Evolutionary conservation across 805 yeast genomes (phyloP).

Genomic region (Starmera dryadoides): DNA sequence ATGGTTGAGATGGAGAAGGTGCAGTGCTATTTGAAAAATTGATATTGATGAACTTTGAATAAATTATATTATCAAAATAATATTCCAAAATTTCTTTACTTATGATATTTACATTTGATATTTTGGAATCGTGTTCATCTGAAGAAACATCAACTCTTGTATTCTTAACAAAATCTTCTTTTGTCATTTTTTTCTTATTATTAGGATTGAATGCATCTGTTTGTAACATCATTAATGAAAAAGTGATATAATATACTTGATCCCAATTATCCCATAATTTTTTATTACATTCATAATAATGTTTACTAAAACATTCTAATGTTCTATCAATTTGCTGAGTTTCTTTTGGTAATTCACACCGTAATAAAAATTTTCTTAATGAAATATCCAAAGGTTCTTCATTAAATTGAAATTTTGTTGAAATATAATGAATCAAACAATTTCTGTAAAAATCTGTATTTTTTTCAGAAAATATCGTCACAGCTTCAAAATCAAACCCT

Average conservation of each 20-base stretch:
- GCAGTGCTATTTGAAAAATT: constrained; percentile 22
- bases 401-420: constrained; percentile 36
- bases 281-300: constrained; percentile 30
- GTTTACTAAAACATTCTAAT: constrained; percentile 46
- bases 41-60: constrained; percentile 44
- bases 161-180: constrained; percentile 50
- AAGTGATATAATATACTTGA: constrained; percentile 54
- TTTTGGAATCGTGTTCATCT: constrained; percentile 5
- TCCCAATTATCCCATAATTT: constrained; percentile 31
- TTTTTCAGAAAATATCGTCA: constrained; percentile 22
- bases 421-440: constrained; percentile 22
- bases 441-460: constrained; percentile 19
- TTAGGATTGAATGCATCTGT: constrained; percentile 66
- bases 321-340: constrained; percentile 72
- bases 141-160: constrained; percentile 24
- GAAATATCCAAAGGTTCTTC: constrained; percentile 61
- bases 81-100: constrained; percentile 43
- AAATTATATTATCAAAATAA: constrained; percentile 60
- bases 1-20: constrained; percentile 3
- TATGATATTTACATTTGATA: constrained; percentile 18
- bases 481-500: constrained; percentile 24
- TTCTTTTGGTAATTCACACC: constrained; percentile 59
- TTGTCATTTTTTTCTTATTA: constrained; percentile 62
- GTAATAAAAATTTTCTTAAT: constrained; percentile 49
- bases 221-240: constrained; percentile 63